Conservation (phyloP, 2,329 filamentous ascomycete genomes). For the Xylariaceae sp. region DNA sequence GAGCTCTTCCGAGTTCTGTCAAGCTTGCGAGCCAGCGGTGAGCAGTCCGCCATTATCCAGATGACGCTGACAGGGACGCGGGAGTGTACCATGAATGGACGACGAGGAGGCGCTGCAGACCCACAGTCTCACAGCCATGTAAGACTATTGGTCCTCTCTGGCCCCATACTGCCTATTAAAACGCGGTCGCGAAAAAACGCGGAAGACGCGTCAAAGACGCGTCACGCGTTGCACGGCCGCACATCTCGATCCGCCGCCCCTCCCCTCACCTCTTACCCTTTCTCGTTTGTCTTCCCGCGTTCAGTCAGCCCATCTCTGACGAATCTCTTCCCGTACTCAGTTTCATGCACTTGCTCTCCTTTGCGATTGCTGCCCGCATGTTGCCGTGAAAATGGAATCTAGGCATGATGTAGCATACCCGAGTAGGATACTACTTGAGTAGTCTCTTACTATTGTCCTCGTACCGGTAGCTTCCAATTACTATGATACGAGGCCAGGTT, state of each 20-base stretch:
- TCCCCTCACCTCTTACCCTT: not conserved
- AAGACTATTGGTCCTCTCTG: constrained; percentile 12
- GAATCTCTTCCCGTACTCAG: not conserved
- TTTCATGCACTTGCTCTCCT: not conserved
- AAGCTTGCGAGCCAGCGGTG: too few species aligned
- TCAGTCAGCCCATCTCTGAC: not conserved
- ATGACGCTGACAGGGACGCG: too few species aligned
- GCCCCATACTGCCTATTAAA: constrained; percentile 13
- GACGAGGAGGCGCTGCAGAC: too few species aligned
- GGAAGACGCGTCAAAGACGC: constrained; percentile 14
- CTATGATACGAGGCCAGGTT: too few species aligned
- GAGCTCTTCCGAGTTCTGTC: too few species aligned
- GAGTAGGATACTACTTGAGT: too few species aligned
- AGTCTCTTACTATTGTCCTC: too few species aligned
- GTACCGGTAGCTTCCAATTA: too few species aligned
- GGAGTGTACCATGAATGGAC: too few species aligned
- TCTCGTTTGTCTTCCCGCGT: too few species aligned
- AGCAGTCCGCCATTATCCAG: too few species aligned
- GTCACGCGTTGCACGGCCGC: constrained; percentile 9
- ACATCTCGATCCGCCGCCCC: constrained; percentile 1
- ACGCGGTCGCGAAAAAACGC: constrained; percentile 6
- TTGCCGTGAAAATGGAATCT: not conserved
- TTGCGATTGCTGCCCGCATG: not conserved
- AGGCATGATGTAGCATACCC: too few species aligned
- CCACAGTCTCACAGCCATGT: constrained; percentile 5